Conservation (phyloP, 805 yeast genomes). For the Saccharomycopsis synnaedendra region DNA sequence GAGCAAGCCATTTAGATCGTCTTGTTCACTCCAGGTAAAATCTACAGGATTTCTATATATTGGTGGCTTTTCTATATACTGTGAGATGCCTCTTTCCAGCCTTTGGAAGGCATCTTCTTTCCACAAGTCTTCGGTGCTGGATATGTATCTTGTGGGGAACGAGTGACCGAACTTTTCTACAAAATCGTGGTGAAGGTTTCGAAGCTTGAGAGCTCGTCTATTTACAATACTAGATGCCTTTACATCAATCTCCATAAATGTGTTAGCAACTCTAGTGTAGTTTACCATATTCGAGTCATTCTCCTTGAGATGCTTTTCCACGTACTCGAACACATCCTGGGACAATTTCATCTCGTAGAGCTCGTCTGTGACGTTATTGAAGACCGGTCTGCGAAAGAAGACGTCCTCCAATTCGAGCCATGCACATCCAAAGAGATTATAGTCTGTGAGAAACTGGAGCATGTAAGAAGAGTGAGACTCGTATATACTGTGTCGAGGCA, state of each 20-base stretch:
- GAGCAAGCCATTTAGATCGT: slow-evolving; percentile 22
- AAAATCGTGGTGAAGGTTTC: slow-evolving; percentile 39
- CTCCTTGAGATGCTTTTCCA: slow-evolving; percentile 1
- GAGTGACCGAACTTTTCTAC: slow-evolving; percentile 23
- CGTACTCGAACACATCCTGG: slow-evolving; percentile 14
- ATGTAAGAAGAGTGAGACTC: slow-evolving; percentile 76
- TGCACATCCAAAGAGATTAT: slow-evolving; percentile 73
- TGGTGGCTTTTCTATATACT: slow-evolving; percentile 21
- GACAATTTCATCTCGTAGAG: slow-evolving; percentile 16
- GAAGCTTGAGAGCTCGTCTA: slow-evolving; percentile 1
- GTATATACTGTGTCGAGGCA: slow-evolving; percentile 36
- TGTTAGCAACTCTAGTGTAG: slow-evolving; percentile 39
- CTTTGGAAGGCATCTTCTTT: slow-evolving; percentile 47
- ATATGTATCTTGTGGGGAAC: slow-evolving; percentile 22
- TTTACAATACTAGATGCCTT: slow-evolving; percentile 51
- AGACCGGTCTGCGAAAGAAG: slow-evolving; percentile 48
- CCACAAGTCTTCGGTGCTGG: slow-evolving; percentile 45
- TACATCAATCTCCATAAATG: slow-evolving; percentile 64
- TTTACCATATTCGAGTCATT: background rate
- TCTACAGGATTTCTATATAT: slow-evolving; percentile 19
- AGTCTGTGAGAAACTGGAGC: slow-evolving; percentile 74
- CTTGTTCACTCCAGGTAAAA: slow-evolving; percentile 32
- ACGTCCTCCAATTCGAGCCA: slow-evolving; percentile 43
- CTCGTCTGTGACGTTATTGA: slow-evolving; percentile 17
- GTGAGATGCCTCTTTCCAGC: slow-evolving; percentile 25